These are phyloP conservation scores for Pistacia vera DNA, from an alignment of 345 rosid genomes.

Conservation along the genomic window DNA sequence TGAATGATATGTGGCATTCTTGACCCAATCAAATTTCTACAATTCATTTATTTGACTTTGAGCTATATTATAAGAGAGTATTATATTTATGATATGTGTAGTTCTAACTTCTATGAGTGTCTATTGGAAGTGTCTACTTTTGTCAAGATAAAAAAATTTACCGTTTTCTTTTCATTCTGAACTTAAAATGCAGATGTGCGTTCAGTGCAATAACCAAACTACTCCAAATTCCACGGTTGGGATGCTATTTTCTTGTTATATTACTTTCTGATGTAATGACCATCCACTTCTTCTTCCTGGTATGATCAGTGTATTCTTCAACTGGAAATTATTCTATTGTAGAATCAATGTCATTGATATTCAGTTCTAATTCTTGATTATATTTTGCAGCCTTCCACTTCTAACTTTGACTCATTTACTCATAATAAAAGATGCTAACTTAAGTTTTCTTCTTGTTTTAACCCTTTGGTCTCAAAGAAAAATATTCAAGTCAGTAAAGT, in stretches of 20 bases:
- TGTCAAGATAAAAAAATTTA: conserved; percentile 8
- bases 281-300: conserved; percentile 97
- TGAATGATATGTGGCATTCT: not conserved
- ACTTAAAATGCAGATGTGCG: conserved; percentile 64
- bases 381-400: not conserved
- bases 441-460: no score
- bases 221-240: conserved; percentile 71
- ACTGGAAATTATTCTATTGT: not conserved
- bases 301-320: conserved; percentile 25
- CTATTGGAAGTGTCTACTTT: not conserved
- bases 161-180: not conserved
- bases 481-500: no score
- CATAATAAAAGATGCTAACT: not conserved
- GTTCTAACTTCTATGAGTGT: not conserved
- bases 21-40: not conserved
- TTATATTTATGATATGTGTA: not conserved
- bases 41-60: not conserved
- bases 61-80: not conserved
- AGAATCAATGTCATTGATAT: no score
- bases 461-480: not conserved
- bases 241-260: conserved; percentile 94
- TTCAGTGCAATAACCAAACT: conserved; percentile 91
- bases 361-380: not conserved
- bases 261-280: conserved; percentile 93
- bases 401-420: not conserved